Evolutionary conservation across 176 grass and related monocot species (phyloP).

Genomic region (Lolium rigidum): DNA sequence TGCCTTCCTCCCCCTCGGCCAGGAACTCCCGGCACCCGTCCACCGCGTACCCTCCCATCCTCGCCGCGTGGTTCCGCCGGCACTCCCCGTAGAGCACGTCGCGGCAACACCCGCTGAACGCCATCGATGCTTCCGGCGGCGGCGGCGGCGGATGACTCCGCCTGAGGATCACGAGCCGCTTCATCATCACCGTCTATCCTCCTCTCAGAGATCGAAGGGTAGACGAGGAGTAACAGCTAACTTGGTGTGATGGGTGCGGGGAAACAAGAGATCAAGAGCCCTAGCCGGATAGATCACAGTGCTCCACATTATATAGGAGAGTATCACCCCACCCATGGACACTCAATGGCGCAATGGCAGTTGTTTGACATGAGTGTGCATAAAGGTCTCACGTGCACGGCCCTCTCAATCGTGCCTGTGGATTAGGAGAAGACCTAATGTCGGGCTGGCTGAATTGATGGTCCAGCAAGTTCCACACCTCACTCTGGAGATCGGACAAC

Average conservation of each 20-base stretch:
- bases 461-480: constrained; percentile 63
- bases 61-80: constrained; percentile 70
- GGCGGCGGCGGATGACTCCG: constrained; percentile 42
- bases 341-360: constrained; percentile 32
- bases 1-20: constrained; percentile 69
- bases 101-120: background rate
- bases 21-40: constrained; percentile 84
- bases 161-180: constrained; percentile 50
- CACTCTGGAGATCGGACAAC: background rate
- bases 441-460: constrained; percentile 57
- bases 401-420: constrained; percentile 52
- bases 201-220: background rate
- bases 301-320: constrained; percentile 21
- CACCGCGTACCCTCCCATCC: constrained; percentile 69
- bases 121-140: background rate
- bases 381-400: constrained; percentile 58
- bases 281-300: constrained; percentile 36
- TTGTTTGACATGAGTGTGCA: constrained; percentile 44
- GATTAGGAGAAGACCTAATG: constrained; percentile 38
- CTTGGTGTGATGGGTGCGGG: constrained; percentile 15
- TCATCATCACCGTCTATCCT: constrained; percentile 25
- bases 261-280: background rate
- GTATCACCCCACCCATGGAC: constrained; percentile 44
- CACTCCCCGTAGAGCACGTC: constrained; percentile 63
- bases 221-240: constrained; percentile 28